Base-by-base conservation (phyloP, 805 yeast genomes). In the Sugiyamaella boreocaroliniensis region DNA sequence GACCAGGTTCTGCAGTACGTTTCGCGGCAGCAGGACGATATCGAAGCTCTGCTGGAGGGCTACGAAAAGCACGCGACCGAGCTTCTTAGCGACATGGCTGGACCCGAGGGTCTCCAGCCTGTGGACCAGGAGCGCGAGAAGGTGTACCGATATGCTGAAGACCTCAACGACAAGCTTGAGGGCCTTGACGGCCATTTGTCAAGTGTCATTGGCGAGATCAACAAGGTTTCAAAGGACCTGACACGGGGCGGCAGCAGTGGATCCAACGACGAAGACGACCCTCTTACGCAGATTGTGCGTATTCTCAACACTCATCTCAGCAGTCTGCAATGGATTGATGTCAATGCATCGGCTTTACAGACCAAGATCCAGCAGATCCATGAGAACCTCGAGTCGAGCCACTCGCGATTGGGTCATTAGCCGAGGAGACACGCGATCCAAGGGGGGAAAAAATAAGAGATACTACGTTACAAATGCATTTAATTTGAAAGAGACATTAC, bases 21-120 rank as follows among this genome's bases (percentile, higher is more conserved):
- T 48, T 93, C 86, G 63, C 84, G 85, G 60, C 98, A 93, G 67
- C 99, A 93, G 65, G 88, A 86, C 54, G 98, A 92, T 63, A 73
- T 93, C 47, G 99, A 92, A 55, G 74, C 78, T 14, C 77, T 92
- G 61, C 76, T 93, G 57, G 85, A 85, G 58, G 84, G 84, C 56
- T 90, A 90, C 64, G 98, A 93, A 68, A 76, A 72, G 57, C 89
- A 85, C 64, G 68, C 67, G 10, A 49, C 61, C 7, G 56, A 53
- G 11, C 52, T 54, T n/a, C 47, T 57, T 37, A 26, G 53, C 26
- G 62, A 58, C 47, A 45, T 58, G 40, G 58, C 57, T 26, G 63
- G 64, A 2, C 55, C 58, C 12, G 70, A 67, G 29, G 75, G 71
- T 20, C 59, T 69, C 48, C 73, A 71, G 58, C 72, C 74, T 1